Evolutionary conservation across 1,284 basidiomycete genomes (phyloP).

Genomic region (Ganoderma resinaceum): DNA sequence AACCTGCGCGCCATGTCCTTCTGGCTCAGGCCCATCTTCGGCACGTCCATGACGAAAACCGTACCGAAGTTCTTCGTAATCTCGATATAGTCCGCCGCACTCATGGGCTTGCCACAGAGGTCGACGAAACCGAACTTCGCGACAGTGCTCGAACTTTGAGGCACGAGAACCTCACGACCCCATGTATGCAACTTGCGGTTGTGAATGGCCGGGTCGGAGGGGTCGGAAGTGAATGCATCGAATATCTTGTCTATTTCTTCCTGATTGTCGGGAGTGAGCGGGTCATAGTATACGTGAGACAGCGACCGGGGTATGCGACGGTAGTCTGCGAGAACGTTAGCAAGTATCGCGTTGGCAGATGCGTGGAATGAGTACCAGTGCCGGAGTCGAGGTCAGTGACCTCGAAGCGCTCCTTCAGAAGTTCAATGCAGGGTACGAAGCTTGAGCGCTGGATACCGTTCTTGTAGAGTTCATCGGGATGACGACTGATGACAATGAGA

Average conservation of each 20-base stretch:
- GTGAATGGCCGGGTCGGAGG: conserved; percentile 62
- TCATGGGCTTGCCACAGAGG: conserved; percentile 89
- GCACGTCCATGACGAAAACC: conserved; percentile 89
- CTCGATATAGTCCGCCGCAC: conserved; percentile 96
- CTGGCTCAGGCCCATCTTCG: conserved; percentile 86
- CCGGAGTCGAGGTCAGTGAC: conserved; percentile 95
- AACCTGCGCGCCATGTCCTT: conserved; percentile 95
- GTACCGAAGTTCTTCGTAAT: conserved; percentile 89
- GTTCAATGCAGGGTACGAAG: conserved; percentile 94
- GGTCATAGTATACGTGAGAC: conserved; percentile 92
- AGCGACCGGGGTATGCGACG: conserved; percentile 89
- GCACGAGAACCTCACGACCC: conserved; percentile 86
- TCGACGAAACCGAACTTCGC: conserved; percentile 91
- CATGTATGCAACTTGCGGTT: conserved; percentile 83
- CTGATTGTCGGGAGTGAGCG: conserved; percentile 70
- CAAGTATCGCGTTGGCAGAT: not conserved
- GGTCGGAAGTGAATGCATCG: conserved; percentile 64
- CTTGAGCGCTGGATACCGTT: conserved; percentile 98
- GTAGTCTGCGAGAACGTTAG: conserved; percentile 75
- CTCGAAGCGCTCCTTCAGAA: conserved; percentile 87
- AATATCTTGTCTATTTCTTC: conserved; percentile 87
- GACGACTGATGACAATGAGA: conserved; percentile 67
- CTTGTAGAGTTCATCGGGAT: conserved; percentile 97
- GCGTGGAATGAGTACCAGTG: conserved; percentile 64
- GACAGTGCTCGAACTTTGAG: conserved; percentile 79